Evolutionary conservation across 257 asterid genomes (phyloP).

Genomic region (Penstemon barbatus): DNA sequence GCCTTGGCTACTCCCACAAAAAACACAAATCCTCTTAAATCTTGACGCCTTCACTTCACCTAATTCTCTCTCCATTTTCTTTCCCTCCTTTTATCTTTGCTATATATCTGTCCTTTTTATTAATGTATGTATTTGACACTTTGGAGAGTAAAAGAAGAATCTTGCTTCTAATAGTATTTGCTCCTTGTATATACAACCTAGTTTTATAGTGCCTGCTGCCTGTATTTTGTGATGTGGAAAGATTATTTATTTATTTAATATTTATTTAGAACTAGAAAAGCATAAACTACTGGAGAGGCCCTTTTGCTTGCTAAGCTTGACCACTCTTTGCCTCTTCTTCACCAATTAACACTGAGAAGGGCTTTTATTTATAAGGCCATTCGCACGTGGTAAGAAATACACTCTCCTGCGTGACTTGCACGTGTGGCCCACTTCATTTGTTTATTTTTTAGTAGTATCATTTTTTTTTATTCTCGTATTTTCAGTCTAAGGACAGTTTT

Average conservation of each 20-base stretch:
- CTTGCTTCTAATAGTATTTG: slow-evolving; percentile 34
- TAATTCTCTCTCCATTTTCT: slow-evolving; percentile 56
- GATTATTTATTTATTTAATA: no score
- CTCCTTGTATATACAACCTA: slow-evolving; percentile 25
- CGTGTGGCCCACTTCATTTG: slow-evolving; percentile 40
- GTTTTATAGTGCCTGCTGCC: not conserved
- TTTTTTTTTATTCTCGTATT: no score
- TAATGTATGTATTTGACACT: slow-evolving; percentile 29
- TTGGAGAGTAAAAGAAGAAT: slow-evolving; percentile 35
- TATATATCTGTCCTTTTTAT: slow-evolving; percentile 22
- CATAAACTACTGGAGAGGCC: no score
- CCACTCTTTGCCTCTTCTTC: slow-evolving; percentile 34
- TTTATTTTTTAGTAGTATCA: no score
- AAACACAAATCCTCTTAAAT: slow-evolving; percentile 87
- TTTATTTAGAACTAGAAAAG: no score
- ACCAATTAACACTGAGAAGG: slow-evolving; percentile 29
- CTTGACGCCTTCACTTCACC: slow-evolving; percentile 55
- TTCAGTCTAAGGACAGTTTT: no score
- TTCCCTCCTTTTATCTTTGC: slow-evolving; percentile 1
- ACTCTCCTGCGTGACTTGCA: slow-evolving; percentile 36
- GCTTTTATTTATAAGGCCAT: slow-evolving; percentile 34
- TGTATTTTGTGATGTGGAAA: not conserved
- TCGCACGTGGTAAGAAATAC: slow-evolving; percentile 44
- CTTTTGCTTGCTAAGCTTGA: slow-evolving; percentile 19
- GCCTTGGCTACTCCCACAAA: slow-evolving; percentile 95